Percentiles rank a stretch among this genome's conserved stretches.
phyloP scores from a whole-genome alignment of 768 basidiomycete genomes.

The Hericium coralloides region DNA sequence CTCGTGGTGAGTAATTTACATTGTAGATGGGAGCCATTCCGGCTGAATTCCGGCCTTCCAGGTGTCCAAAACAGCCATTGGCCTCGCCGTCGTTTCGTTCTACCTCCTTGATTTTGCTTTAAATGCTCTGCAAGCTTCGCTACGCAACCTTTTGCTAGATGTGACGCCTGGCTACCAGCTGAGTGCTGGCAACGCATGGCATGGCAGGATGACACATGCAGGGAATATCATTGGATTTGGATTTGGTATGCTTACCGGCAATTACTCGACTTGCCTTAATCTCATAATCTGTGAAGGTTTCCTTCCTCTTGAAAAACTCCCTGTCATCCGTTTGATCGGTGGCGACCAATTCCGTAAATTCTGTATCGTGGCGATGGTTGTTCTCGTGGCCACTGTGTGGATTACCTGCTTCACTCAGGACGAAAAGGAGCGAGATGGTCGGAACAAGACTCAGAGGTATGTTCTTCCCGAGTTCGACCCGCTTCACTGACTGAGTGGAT shows the following conservation, averaged over 20 bases:
- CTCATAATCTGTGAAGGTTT: conserved; percentile 48
- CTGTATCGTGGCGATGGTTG: conserved; percentile 74
- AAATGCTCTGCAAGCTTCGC: conserved; percentile 88
- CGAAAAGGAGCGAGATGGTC: conserved; percentile 57
- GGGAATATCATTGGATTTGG: conserved; percentile 95
- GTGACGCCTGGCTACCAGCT: conserved; percentile 83
- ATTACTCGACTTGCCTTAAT: background rate
- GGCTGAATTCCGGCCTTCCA: conserved; percentile 18
- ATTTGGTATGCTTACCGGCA: conserved; percentile 47
- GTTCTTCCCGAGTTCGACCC: background rate
- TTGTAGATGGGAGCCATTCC: background rate
- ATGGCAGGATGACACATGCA: conserved; percentile 92
- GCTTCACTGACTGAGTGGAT: conserved; percentile 5
- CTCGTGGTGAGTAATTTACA: conserved; percentile 37
- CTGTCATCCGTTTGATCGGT: conserved; percentile 71
- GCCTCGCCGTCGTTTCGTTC: conserved; percentile 81
- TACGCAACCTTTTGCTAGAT: conserved; percentile 91
- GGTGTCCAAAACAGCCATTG: conserved; percentile 68
- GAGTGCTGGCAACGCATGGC: conserved; percentile 95
- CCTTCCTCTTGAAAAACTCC: conserved; percentile 74
- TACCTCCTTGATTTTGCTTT: conserved; percentile 96
- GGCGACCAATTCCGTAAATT: conserved; percentile 96
- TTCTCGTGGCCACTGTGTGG: conserved; percentile 75
- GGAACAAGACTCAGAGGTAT: conserved; percentile 27
- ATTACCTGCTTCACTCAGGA: conserved; percentile 83